phyloP scores from a whole-genome alignment of 306 rosid species.

The Parietaria judaica region DNA sequence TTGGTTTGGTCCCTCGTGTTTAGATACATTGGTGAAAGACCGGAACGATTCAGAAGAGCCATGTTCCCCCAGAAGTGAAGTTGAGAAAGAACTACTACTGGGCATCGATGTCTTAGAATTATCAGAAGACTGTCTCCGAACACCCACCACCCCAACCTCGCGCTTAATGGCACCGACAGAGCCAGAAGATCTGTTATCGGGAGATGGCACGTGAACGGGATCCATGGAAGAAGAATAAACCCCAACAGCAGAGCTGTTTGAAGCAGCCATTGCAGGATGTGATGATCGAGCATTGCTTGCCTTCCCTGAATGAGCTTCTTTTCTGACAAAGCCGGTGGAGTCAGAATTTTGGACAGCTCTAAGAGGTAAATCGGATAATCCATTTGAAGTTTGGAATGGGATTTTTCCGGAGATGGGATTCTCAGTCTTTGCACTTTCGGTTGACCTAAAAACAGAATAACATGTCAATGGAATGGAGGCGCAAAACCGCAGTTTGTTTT shows the following conservation, averaged over 20 bases:
- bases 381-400: conserved; percentile 36
- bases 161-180: conserved; percentile 94
- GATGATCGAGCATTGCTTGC: conserved; percentile 33
- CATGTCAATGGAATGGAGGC: background rate
- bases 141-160: conserved; percentile 90
- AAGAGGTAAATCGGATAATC: conserved; percentile 43
- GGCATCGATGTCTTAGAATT: conserved; percentile 44
- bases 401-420: conserved; percentile 45
- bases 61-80: conserved; percentile 46
- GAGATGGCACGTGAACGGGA: conserved; percentile 99
- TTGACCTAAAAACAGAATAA: conserved; percentile 30
- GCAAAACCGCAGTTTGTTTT: background rate
- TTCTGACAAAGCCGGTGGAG: conserved; percentile 29
- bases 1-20: conserved; percentile 47
- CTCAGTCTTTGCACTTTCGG: conserved; percentile 42
- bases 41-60: conserved; percentile 58
- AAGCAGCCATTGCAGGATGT: conserved; percentile 35
- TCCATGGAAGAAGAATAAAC: conserved; percentile 91
- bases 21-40: conserved; percentile 48
- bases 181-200: conserved; percentile 83
- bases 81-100: conserved; percentile 44
- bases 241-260: conserved; percentile 71
- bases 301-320: conserved; percentile 38
- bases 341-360: conserved; percentile 34
- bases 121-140: conserved; percentile 66